Evolutionary conservation across 805 yeast genomes (phyloP), one percentile per base, ranked within the genome.

Genomic region (Pichia ethanolica): DNA sequence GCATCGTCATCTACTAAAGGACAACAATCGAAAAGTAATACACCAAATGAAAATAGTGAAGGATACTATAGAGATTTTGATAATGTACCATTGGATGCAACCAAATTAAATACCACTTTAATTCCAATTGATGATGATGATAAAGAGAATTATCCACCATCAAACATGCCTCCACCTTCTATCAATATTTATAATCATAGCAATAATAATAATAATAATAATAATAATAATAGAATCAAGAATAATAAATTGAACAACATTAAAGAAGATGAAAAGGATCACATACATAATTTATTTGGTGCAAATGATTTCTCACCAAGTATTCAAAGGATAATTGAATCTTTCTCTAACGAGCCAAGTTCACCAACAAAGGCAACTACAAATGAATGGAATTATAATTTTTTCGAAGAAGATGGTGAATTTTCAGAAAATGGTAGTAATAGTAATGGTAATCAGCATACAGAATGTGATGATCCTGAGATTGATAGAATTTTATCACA

Each of bases 21-120:
- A 14, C 38, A 42, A 25, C 38, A 42, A 25, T 45, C 52, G 9
- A 49, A 49, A 28, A 42, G 36, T 27, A 49, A 49, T 35, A 42
- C 52, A 11, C 52, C 52, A n/a, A 30, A 36, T 20, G 46, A 33
- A 30, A 43, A 39, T 38, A 27, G 28, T 34, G 46, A 43, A 6
- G 42, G 38, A 20, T 38, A 27, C 27, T 48, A 45, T 36, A 41
- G 33, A 14, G 54, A 56, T 20, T 57, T 53, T 26, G 53, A 73
- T 66, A 77, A 69, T 69, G 63, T 52, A 7, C 70, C 70, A 14
- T 51, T 66, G 25, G 60, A 61, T 48, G 82, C 82, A n/a, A 75
- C 77, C 5, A 78, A 78, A 57, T 63, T 74, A 39, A 78, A 77
- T 55, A 78, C 82, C 4, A 69, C 81, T 39, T 71, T 78, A 26